Evolutionary conservation across 805 yeast genomes (phyloP), one percentile per base, ranked within the genome.

Genomic region (Starmerella cellae): DNA sequence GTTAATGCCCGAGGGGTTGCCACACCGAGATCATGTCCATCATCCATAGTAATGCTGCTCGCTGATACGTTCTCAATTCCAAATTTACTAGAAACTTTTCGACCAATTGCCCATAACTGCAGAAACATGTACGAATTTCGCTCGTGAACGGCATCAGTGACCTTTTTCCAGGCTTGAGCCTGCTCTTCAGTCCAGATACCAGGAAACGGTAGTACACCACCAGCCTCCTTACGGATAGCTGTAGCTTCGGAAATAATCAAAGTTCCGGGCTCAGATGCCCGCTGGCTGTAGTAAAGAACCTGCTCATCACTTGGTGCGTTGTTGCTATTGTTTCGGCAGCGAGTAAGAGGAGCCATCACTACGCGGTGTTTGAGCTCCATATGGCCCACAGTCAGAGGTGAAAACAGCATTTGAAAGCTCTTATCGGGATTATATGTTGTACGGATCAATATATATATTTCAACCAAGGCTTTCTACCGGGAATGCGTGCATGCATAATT

Each of bases 241-340:
- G 79, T 69, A 9, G 74, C 82, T 56, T 78, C 84, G 13, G 76
- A 58, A 48, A 74, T 65, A n/a, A 77, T 44, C 9, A 79, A 58
- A 11, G 82, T 69, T 13, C 83, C 83, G 13, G 73, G 70, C 42
- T 61, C 58, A 42, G 60, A 54, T 0, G 84, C 68, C 45, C 82
- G 66, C 53, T 74, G 73, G 24, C 54, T 61, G 55, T 78, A 79
- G 59, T 77, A 76, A 44, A 68, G 61, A 11, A 58, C 56, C 40
- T 66, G 62, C 43, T 69, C 62, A 24, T 70, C 74, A 8, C 68
- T 60, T 9, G 77, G 71, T 28, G 63, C 62, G 43, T 59, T 62
- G 39, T 51, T 34, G 3, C 56, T 51, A 31, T 38, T 38, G 10
- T 63, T 60, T 44, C 77, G 60, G 34, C 49, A 32, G 46, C 79